These are phyloP conservation scores for Fusarium sororula DNA, from an alignment of 2,329 filamentous ascomycete genomes.

Conservation along the genomic window DNA sequence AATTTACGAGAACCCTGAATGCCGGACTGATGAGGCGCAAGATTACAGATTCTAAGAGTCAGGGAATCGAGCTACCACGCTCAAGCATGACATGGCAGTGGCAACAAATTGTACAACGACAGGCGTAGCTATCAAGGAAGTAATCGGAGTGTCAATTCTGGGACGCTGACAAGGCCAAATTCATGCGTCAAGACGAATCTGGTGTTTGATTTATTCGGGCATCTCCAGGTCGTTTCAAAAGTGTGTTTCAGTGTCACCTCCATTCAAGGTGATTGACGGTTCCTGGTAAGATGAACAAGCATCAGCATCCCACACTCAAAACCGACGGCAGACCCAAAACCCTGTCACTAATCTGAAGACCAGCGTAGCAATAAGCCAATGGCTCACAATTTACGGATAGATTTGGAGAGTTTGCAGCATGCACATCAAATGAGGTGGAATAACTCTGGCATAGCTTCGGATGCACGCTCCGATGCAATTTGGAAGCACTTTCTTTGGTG, in stretches of 20 bases:
- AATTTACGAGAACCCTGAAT: slow-evolving; percentile 3
- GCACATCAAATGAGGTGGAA: slow-evolving; percentile 10
- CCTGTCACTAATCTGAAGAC: background rate
- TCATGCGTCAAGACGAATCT: slow-evolving; percentile 20
- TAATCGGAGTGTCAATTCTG: background rate
- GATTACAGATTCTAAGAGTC: slow-evolving; percentile 16
- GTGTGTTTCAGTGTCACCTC: slow-evolving; percentile 37
- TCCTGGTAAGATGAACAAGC: slow-evolving; percentile 21
- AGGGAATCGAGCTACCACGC: background rate
- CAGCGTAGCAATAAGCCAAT: slow-evolving; percentile 3
- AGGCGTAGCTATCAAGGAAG: background rate
- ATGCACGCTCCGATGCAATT: slow-evolving; percentile 22
- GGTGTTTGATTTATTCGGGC: slow-evolving; percentile 10
- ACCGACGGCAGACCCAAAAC: background rate
- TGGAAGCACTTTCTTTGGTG: slow-evolving; percentile 5
- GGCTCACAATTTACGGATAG: background rate
- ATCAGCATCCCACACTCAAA: slow-evolving; percentile 31
- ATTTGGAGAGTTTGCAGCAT: background rate
- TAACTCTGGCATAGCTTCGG: slow-evolving; percentile 19
- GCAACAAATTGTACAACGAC: background rate
- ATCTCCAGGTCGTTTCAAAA: slow-evolving; percentile 38
- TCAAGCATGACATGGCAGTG: slow-evolving; percentile 7
- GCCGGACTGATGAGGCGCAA: slow-evolving; percentile 3
- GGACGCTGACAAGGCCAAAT: background rate
- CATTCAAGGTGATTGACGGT: background rate